Conservation (phyloP, 495 filamentous ascomycete species). For the Daldinia concentrica region DNA sequence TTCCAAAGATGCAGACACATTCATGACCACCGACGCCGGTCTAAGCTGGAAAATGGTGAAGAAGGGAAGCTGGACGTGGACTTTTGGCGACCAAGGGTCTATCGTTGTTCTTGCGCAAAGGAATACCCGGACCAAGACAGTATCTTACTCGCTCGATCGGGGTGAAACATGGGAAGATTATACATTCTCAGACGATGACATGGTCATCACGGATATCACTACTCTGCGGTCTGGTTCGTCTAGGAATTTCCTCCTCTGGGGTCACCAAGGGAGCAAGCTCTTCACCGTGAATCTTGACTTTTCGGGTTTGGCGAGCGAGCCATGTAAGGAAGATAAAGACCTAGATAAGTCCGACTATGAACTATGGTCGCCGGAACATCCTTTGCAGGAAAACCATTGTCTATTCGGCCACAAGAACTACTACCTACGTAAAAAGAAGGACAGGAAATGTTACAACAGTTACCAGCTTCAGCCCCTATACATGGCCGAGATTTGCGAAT, state of each 20-base stretch:
- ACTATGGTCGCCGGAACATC: constrained; percentile 85
- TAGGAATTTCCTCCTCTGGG: constrained; percentile 91
- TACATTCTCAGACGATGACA: constrained; percentile 73
- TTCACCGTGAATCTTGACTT: constrained; percentile 90
- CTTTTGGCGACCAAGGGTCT: constrained; percentile 92
- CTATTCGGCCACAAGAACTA: constrained; percentile 90
- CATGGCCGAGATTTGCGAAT: constrained; percentile 77
- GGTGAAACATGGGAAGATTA: constrained; percentile 79
- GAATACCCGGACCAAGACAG: constrained; percentile 64
- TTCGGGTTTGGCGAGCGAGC: constrained; percentile 70
- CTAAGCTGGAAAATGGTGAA: constrained; percentile 83
- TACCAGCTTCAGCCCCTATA: constrained; percentile 72
- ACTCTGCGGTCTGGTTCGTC: constrained; percentile 90
- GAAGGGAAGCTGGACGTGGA: constrained; percentile 89
- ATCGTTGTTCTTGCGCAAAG: constrained; percentile 83
- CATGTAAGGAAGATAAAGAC: constrained; percentile 76
- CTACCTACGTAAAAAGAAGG: constrained; percentile 87
- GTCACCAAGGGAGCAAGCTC: constrained; percentile 61
- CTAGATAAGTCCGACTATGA: constrained; percentile 73
- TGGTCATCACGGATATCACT: constrained; percentile 78
- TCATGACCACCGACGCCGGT: constrained; percentile 88
- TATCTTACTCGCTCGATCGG: constrained; percentile 82
- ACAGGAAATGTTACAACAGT: constrained; percentile 80
- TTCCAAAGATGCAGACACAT: constrained; percentile 78
- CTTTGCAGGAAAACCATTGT: constrained; percentile 76